Evolutionary conservation across 169 alveolate species (phyloP).

Genomic region (Plasmodium adleri): DNA sequence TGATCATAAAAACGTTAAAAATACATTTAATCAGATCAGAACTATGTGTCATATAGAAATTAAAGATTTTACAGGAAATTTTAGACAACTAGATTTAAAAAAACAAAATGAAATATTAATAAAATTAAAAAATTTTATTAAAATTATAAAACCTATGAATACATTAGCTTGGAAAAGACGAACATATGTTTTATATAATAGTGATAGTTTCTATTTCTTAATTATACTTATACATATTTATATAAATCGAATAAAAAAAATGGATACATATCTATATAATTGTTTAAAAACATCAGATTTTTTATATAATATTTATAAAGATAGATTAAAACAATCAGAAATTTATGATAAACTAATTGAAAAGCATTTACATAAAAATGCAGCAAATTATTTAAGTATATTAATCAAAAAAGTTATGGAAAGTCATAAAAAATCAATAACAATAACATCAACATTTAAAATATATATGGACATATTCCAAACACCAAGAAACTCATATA

Average conservation of each 20-base stretch:
- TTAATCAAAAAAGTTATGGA: constrained; percentile 64
- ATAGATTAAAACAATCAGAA: constrained; percentile 57
- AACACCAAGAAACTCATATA: constrained; percentile 36
- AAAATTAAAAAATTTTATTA: constrained; percentile 34
- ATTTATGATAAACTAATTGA: constrained; percentile 58
- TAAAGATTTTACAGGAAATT: constrained; percentile 62
- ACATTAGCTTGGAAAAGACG: constrained; percentile 65
- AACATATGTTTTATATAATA: constrained; percentile 53
- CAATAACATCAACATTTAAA: constrained; percentile 23
- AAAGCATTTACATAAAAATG: constrained; percentile 62
- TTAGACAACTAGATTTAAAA: constrained; percentile 65
- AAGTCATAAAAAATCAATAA: constrained; percentile 46
- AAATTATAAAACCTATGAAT: constrained; percentile 36
- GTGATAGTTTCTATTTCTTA: constrained; percentile 47
- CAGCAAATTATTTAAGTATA: constrained; percentile 63
- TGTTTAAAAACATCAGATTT: constrained; percentile 61
- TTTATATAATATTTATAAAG: constrained; percentile 44
- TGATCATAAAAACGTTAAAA: constrained; percentile 59
- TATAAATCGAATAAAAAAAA: constrained; percentile 48
- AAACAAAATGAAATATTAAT: constrained; percentile 63
- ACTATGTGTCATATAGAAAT: constrained; percentile 68
- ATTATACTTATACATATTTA: constrained; percentile 56
- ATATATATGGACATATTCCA: constrained; percentile 40
- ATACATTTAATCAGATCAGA: constrained; percentile 45
- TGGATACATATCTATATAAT: constrained; percentile 61